These are phyloP conservation scores for Daedalea quercina DNA, from an alignment of 768 basidiomycete species.

Conservation along the genomic window DNA sequence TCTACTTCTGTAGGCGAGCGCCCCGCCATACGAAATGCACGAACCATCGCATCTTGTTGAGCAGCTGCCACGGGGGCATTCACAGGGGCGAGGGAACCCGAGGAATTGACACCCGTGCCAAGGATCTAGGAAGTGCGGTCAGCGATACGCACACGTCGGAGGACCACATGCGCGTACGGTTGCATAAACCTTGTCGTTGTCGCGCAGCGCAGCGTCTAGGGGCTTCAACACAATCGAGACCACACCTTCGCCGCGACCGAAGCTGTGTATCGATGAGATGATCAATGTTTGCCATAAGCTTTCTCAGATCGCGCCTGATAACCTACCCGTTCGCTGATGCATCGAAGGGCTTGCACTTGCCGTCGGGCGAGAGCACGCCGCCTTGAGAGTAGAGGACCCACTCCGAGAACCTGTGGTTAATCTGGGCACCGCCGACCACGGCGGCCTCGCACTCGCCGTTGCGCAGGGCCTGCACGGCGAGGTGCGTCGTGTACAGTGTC, in stretches of 20 bases:
- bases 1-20: slow-evolving; percentile 34
- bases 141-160: neutral
- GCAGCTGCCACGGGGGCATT: slow-evolving; percentile 32
- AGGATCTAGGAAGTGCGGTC: slow-evolving; percentile 27
- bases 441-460: slow-evolving; percentile 42
- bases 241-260: slow-evolving; percentile 33
- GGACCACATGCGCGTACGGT: slow-evolving; percentile 21
- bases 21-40: slow-evolving; percentile 27
- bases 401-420: slow-evolving; percentile 34
- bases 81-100: slow-evolving; percentile 30
- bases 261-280: slow-evolving; percentile 19
- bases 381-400: slow-evolving; percentile 32
- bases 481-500: slow-evolving; percentile 38
- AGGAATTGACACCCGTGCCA: slow-evolving; percentile 32
- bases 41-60: slow-evolving; percentile 31
- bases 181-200: slow-evolving; percentile 35
- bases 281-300: neutral
- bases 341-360: slow-evolving; percentile 40
- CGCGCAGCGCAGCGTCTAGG: slow-evolving; percentile 29
- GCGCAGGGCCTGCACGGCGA: slow-evolving; percentile 37
- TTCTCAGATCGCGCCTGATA: too few species aligned
- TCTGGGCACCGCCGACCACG: slow-evolving; percentile 37
- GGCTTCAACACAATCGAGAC: slow-evolving; percentile 35
- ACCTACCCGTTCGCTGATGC: slow-evolving; percentile 35
- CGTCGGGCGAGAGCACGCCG: slow-evolving; percentile 32